A percentile compares a stretch with the other conserved stretches of the same genome.
Conservation (phyloP, 352 stramenopile species). For the Pythium pyrilobum region DNA sequence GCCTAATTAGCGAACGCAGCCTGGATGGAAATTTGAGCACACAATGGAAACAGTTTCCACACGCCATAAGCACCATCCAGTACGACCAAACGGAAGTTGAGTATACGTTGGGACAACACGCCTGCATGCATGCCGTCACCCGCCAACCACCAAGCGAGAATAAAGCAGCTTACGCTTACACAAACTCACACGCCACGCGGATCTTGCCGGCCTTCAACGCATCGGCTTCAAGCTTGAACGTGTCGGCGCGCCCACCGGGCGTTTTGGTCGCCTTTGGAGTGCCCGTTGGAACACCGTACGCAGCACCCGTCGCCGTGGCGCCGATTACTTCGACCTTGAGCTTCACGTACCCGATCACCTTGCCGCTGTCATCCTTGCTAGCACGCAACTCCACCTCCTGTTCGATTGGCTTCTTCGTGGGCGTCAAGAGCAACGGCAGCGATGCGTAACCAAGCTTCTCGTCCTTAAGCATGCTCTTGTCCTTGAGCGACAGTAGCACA, state of each 20-base stretch:
- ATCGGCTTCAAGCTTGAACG: slow-evolving; percentile 15
- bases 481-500: slow-evolving; percentile 38
- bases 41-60: no score
- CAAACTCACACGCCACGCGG: slow-evolving; percentile 22
- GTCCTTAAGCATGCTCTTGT: slow-evolving; percentile 52
- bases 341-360: slow-evolving; percentile 15
- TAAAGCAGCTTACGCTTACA: no score
- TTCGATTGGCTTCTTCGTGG: slow-evolving; percentile 11
- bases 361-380: slow-evolving; percentile 13
- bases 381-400: slow-evolving; percentile 14
- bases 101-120: no score
- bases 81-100: no score
- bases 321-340: slow-evolving; percentile 19
- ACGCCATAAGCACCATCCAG: no score
- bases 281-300: background rate
- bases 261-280: background rate
- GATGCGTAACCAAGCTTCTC: slow-evolving; percentile 30
- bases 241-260: background rate
- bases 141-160: no score
- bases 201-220: slow-evolving; percentile 25
- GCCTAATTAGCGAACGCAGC: no score
- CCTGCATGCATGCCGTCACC: background rate
- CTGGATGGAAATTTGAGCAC: no score
- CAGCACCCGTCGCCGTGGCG: slow-evolving; percentile 8
- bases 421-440: slow-evolving; percentile 1